Conservation (phyloP, 1,284 basidiomycete species). For the Cutaneotrichosporon arboriforme region DNA sequence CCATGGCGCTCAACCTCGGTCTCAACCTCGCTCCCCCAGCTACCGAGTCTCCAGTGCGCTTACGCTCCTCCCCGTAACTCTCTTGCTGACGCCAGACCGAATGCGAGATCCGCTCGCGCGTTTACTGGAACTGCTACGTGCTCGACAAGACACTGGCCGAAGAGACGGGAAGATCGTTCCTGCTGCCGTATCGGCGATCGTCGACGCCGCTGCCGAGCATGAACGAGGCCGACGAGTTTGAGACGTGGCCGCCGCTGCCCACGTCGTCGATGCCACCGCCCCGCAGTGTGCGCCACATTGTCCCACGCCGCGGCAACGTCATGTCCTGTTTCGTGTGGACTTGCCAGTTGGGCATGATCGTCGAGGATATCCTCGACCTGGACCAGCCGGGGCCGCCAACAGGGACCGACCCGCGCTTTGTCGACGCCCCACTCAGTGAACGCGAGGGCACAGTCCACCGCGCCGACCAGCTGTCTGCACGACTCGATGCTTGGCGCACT, state of each 20-base stretch:
- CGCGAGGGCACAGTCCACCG: conserved; percentile 2
- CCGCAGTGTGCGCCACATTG: conserved; percentile 22
- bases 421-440: neutral
- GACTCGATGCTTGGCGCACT: conserved; percentile 30
- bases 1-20: conserved; percentile 49
- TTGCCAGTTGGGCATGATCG: conserved; percentile 38
- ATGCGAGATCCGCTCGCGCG: conserved; percentile 43
- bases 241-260: conserved; percentile 43
- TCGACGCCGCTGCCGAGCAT: conserved; percentile 46
- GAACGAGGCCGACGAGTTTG: conserved; percentile 47
- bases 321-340: conserved; percentile 42
- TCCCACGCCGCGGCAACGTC: conserved; percentile 29
- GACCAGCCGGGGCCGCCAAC: conserved; percentile 24
- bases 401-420: neutral
- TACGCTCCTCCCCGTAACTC: conserved; percentile 7
- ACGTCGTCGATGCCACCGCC: conserved; percentile 22
- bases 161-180: conserved; percentile 49
- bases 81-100: conserved; percentile 22
- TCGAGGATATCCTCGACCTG: conserved; percentile 41
- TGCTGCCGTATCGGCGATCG: conserved; percentile 44
- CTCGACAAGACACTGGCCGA: conserved; percentile 48
- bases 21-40: conserved; percentile 38
- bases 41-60: conserved; percentile 27
- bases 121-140: conserved; percentile 49
- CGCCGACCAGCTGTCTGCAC: conserved; percentile 16